Percentiles rank a stretch among this genome's conserved stretches.
Evolutionary conservation across 345 rosid genomes (phyloP).

Genomic region (Limnanthes douglasii): DNA sequence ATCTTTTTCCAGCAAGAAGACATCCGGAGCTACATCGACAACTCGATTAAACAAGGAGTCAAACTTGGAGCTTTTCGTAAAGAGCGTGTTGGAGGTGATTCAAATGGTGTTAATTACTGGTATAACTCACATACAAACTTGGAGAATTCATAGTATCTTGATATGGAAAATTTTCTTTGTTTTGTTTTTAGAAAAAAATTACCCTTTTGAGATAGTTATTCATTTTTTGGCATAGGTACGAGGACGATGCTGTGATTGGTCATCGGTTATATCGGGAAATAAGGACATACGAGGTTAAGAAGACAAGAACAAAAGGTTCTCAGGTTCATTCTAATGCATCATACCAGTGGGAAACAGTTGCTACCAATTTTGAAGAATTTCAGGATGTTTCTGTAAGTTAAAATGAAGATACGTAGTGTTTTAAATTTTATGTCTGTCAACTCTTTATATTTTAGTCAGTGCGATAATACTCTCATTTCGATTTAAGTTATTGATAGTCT

Average conservation of each 20-base stretch:
- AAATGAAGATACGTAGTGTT: no score
- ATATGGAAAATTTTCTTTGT: neutral
- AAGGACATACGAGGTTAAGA: constrained; percentile 67
- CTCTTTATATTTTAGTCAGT: neutral
- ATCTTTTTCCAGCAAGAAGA: constrained; percentile 81
- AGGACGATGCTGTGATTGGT: constrained; percentile 84
- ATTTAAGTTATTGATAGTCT: neutral
- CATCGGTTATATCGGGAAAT: constrained; percentile 92
- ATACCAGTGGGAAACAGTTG: constrained; percentile 96
- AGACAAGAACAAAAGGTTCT: constrained; percentile 74
- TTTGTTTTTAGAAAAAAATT: neutral
- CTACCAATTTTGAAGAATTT: constrained; percentile 93
- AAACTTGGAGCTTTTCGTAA: constrained; percentile 75
- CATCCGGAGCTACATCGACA: constrained; percentile 78
- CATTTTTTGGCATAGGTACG: constrained; percentile 57
- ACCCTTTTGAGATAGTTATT: constrained; percentile 6
- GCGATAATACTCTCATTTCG: no score
- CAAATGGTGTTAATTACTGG: constrained; percentile 89
- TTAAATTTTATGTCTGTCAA: neutral
- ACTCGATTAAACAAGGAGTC: constrained; percentile 70
- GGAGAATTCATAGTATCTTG: constrained; percentile 2
- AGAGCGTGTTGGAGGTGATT: constrained; percentile 95
- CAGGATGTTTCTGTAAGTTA: constrained; percentile 65
- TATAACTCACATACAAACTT: constrained; percentile 16
- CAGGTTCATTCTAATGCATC: constrained; percentile 45